These are phyloP conservation scores for Calophaca sinica DNA, from an alignment of 306 rosid species.

Conservation along the genomic window DNA sequence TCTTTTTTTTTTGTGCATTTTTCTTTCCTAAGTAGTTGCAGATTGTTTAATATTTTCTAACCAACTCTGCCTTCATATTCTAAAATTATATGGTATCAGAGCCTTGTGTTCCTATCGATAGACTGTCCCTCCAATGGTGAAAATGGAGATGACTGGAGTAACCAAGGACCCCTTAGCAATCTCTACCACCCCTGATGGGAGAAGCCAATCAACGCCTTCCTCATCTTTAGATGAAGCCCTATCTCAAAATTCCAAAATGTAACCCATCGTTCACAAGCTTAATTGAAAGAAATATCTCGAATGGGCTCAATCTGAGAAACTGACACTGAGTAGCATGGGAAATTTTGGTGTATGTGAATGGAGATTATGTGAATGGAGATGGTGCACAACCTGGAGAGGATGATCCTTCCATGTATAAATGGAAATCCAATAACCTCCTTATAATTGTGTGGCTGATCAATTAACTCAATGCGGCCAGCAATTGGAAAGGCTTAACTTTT, in stretches of 20 bases:
- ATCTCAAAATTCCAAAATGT: too few relatives aligned
- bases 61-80: not conserved
- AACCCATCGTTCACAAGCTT: too few relatives aligned
- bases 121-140: too few relatives aligned
- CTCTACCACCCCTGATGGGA: not conserved
- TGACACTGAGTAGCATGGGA: not conserved
- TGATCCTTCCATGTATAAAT: not conserved
- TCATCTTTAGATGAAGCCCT: too few relatives aligned
- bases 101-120: too few relatives aligned
- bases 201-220: not conserved
- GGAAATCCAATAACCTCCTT: not conserved
- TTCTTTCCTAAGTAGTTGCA: constrained; percentile 1
- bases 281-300: not conserved
- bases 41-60: constrained; percentile 5
- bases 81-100: too few relatives aligned
- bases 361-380: too few relatives aligned
- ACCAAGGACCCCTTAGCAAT: constrained; percentile 12
- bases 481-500: not conserved
- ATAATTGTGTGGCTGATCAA: not conserved
- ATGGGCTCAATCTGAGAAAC: not conserved
- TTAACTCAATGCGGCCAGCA: not conserved
- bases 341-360: too few relatives aligned
- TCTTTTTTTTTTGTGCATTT: constrained; percentile 7
- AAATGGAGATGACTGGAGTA: too few relatives aligned
- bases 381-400: not conserved